Percentiles rank a stretch among this genome's conserved stretches.
Evolutionary conservation across 2,329 filamentous ascomycete genomes (phyloP).

Genomic region (Aotearoamyces nothofagi): DNA sequence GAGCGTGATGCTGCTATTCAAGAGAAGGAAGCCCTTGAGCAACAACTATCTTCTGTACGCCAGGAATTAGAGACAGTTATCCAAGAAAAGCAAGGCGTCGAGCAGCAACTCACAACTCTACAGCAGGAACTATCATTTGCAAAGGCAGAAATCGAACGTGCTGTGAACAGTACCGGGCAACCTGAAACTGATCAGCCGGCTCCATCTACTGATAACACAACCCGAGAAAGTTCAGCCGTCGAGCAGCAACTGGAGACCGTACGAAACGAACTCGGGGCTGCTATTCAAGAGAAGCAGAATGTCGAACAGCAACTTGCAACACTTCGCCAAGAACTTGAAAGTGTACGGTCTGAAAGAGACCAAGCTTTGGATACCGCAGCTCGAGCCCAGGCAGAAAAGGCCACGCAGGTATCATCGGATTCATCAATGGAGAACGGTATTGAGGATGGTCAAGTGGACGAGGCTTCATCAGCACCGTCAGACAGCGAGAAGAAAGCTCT

Average conservation of each 20-base stretch:
- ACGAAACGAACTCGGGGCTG: constrained; percentile 47
- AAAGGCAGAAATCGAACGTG: constrained; percentile 29
- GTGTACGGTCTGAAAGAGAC: constrained; percentile 48
- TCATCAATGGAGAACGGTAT: constrained; percentile 29
- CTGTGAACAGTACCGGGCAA: constrained; percentile 15
- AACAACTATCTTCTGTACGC: constrained; percentile 24
- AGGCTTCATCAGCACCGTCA: constrained; percentile 22
- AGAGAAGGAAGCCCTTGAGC: constrained; percentile 26
- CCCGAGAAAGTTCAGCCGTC: constrained; percentile 33
- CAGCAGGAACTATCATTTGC: constrained; percentile 26
- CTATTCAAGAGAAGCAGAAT: constrained; percentile 51
- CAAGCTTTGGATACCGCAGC: constrained; percentile 22
- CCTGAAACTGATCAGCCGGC: constrained; percentile 16
- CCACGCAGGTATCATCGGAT: constrained; percentile 13
- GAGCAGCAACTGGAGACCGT: constrained; percentile 33
- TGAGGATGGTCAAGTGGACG: constrained; percentile 41
- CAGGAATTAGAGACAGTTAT: constrained; percentile 30
- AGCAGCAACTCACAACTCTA: constrained; percentile 20
- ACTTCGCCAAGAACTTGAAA: constrained; percentile 42
- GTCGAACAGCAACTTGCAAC: constrained; percentile 47
- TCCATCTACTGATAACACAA: constrained; percentile 27
- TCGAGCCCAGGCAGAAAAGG: constrained; percentile 28
- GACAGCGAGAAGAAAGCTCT: constrained; percentile 45
- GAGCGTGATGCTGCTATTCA: constrained; percentile 23
- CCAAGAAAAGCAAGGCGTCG: constrained; percentile 17